Base-by-base conservation (phyloP, 1,139 yeast species). In the Zygotorulaspora mrakii region DNA sequence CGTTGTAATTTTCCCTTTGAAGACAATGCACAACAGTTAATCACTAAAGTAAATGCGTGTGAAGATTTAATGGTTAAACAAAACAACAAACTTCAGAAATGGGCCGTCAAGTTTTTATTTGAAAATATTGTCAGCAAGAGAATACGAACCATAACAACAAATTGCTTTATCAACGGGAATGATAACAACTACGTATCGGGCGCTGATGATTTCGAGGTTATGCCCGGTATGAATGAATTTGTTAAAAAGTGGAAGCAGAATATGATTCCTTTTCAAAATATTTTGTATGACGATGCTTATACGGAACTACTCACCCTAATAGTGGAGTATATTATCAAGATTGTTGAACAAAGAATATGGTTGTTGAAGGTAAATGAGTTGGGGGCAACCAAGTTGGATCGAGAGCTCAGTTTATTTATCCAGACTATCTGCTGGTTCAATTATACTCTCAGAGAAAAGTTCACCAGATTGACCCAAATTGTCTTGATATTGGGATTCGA, bases 301-400 rank as follows among this genome's bases (percentile, higher is more conserved):
- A 66, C 64, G 24, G 72, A 70, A 37, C 64, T 86, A 27, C 63
- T 85, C 27, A 61, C 73, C 11, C 57, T 70, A 10, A 65, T 79
- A 3, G 79, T 82, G 2, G 74, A 71, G 71, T 26, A 53, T 67
- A 13, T 61, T 70, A 57, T 64, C 79, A 54, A 73, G 47, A 57
- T 79, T 29, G 56, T 86, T 4, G 96, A 89, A 54, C 72, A 75
- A 50, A 79, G 80, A 53, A 68, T 91, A 29, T 75, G 88, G 76
- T 51, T 70, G 3, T 69, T 85, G 31, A 77, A 78, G 39, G 78
- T 87, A 47, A 88, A 85, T 54, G 95, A 85, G 50, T 66, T 85
- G 35, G 97, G 97, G 0, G 81, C 95, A 0, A 73, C 88, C 24
- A 82, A 81, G 49, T 67, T 94, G 37, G 98, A 94, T 53, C 77